Evolutionary conservation across 306 rosid species (phyloP).

Genomic region (Elaeagnus macrophylla): DNA sequence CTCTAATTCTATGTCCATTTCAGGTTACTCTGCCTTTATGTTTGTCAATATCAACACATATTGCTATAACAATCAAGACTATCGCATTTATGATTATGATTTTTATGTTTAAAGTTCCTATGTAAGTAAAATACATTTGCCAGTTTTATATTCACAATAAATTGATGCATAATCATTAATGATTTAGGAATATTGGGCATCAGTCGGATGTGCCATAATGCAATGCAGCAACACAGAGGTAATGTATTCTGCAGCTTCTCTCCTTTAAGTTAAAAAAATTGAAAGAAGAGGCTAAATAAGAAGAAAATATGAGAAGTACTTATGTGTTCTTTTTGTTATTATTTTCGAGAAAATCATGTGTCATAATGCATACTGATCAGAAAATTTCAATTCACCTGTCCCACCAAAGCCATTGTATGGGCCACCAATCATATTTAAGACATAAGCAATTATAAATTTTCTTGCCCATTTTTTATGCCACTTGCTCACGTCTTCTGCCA

Average conservation of each 20-base stretch:
- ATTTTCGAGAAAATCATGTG: background rate
- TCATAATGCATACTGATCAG: no score
- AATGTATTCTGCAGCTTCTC: background rate
- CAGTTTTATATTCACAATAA: background rate
- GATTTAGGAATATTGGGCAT: slow-evolving; percentile 89
- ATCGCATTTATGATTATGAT: no score
- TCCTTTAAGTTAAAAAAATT: background rate
- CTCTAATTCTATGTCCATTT: background rate
- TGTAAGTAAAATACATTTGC: background rate
- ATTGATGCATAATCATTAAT: slow-evolving; percentile 8
- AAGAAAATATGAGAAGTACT: background rate
- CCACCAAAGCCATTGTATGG: no score
- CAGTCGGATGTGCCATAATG: slow-evolving; percentile 95
- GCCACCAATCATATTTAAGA: no score
- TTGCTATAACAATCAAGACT: no score
- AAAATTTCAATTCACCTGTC: no score
- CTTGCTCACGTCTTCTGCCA: no score
- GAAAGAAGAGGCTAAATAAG: background rate
- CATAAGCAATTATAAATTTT: no score
- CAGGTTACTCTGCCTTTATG: background rate
- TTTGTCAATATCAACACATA: background rate
- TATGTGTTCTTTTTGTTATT: background rate
- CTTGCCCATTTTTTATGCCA: no score
- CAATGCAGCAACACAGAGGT: slow-evolving; percentile 99
- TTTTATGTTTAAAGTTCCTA: background rate